phyloP scores from a whole-genome alignment of 2,329 filamentous ascomycete species.

The Phialemonium atrogriseum region DNA sequence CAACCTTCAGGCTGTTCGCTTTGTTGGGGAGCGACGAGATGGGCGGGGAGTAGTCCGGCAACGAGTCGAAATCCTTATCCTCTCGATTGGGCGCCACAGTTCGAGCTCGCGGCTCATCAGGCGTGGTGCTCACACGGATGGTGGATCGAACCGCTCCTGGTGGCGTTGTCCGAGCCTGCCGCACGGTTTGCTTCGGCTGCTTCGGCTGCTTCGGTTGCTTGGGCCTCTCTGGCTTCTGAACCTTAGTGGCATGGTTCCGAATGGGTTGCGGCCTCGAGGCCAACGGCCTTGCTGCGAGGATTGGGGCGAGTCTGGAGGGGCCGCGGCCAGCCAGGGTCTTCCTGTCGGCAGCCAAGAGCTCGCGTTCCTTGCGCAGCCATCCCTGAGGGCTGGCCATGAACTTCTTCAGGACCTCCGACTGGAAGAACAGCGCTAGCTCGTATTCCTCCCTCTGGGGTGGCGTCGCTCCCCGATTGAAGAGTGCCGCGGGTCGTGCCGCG shows the following conservation, averaged over 20 bases:
- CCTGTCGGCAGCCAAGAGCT: conserved; percentile 37
- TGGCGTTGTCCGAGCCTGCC: conserved; percentile 25
- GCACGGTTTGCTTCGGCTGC: conserved; percentile 16
- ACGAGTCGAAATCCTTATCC: conserved; percentile 68
- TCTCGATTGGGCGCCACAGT: conserved; percentile 61
- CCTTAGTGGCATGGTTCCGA: conserved; percentile 17
- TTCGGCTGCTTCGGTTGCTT: conserved; percentile 9
- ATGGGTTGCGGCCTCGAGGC: conserved; percentile 14
- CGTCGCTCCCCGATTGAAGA: conserved; percentile 31
- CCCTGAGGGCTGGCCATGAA: conserved; percentile 32
- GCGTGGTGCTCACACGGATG: conserved; percentile 34
- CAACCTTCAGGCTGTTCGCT: conserved; percentile 67
- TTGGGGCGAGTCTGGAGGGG: conserved; percentile 24
- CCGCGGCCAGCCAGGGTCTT: conserved; percentile 30
- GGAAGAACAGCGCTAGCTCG: conserved; percentile 42
- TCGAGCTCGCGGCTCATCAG: conserved; percentile 38
- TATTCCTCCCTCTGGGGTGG: conserved; percentile 47
- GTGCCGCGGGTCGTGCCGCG: conserved; percentile 29
- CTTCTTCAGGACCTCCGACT: conserved; percentile 40
- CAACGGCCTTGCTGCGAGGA: conserved; percentile 34
- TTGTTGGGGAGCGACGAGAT: conserved; percentile 55
- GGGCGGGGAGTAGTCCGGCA: conserved; percentile 68
- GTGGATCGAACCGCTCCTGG: conserved; percentile 20
- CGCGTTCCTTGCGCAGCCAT: conserved; percentile 44
- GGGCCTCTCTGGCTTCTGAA: conserved; percentile 17